These are phyloP conservation scores for Cucurbitaria berberidis DNA, from an alignment of 2,329 filamentous ascomycete species.

Conservation along the genomic window DNA sequence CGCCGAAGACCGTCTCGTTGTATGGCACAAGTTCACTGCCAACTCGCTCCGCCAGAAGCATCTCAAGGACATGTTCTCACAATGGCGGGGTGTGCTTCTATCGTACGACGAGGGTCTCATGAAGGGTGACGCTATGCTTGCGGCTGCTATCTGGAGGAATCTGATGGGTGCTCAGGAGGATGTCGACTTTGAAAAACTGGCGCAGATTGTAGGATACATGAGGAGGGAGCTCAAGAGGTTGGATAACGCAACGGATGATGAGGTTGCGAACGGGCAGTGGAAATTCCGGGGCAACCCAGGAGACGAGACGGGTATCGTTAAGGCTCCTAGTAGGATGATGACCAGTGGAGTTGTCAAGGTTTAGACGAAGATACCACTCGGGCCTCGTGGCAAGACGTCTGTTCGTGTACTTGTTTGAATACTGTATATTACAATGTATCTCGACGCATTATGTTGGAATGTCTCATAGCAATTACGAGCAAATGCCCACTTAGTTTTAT, in stretches of 20 bases:
- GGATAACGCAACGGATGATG: constrained; percentile 60
- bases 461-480: no score
- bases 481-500: no score
- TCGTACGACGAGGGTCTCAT: constrained; percentile 84
- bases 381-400: not conserved
- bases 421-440: not conserved
- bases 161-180: constrained; percentile 77
- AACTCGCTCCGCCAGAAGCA: constrained; percentile 64
- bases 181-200: constrained; percentile 66
- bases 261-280: constrained; percentile 56
- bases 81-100: constrained; percentile 86
- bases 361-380: not conserved
- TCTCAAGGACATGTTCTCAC: constrained; percentile 86
- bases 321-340: constrained; percentile 32
- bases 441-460: not conserved
- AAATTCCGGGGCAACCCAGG: constrained; percentile 57
- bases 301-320: constrained; percentile 38
- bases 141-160: constrained; percentile 90
- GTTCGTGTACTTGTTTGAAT: not conserved
- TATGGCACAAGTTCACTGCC: constrained; percentile 72
- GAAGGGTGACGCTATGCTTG: constrained; percentile 77
- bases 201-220: constrained; percentile 68
- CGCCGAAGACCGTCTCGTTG: constrained; percentile 82
- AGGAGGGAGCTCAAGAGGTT: constrained; percentile 62
- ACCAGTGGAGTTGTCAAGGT: constrained; percentile 19